phyloP scores from a whole-genome alignment of 768 basidiomycete genomes.

The Polyporus arcularius region DNA sequence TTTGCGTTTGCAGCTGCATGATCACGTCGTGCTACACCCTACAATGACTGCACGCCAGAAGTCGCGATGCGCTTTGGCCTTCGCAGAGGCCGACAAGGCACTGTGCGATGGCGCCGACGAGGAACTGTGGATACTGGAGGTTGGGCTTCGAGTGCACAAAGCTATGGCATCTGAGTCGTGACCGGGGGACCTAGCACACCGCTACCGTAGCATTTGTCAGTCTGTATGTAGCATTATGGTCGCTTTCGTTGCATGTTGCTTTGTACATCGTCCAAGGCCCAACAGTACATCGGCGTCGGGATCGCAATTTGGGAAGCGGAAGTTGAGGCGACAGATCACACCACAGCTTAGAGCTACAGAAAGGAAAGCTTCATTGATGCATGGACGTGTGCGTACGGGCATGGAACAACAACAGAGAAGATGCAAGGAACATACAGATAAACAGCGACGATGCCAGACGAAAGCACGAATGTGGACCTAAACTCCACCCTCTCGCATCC shows the following conservation, averaged over 20 bases:
- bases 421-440: conserved; percentile 14
- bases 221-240: background rate
- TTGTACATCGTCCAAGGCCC: background rate
- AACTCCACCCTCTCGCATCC: conserved; percentile 5
- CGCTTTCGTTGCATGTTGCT: background rate
- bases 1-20: conserved; percentile 69
- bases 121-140: conserved; percentile 91
- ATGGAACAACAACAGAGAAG: conserved; percentile 12
- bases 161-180: conserved; percentile 37
- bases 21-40: conserved; percentile 82
- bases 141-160: conserved; percentile 78
- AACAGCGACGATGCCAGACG: conserved; percentile 17
- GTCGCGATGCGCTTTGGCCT: conserved; percentile 72
- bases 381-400: conserved; percentile 13
- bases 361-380: conserved; percentile 15
- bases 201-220: background rate
- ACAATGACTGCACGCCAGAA: conserved; percentile 81
- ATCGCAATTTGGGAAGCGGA: no score
- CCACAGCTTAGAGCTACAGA: conserved; percentile 16
- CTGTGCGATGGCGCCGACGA: conserved; percentile 97
- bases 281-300: no score
- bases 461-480: conserved; percentile 9
- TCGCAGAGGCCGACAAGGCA: conserved; percentile 96
- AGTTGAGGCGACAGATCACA: background rate
- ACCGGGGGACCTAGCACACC: background rate